phyloP scores from a whole-genome alignment of 1,284 basidiomycete genomes.

The Trametes pubescens region DNA sequence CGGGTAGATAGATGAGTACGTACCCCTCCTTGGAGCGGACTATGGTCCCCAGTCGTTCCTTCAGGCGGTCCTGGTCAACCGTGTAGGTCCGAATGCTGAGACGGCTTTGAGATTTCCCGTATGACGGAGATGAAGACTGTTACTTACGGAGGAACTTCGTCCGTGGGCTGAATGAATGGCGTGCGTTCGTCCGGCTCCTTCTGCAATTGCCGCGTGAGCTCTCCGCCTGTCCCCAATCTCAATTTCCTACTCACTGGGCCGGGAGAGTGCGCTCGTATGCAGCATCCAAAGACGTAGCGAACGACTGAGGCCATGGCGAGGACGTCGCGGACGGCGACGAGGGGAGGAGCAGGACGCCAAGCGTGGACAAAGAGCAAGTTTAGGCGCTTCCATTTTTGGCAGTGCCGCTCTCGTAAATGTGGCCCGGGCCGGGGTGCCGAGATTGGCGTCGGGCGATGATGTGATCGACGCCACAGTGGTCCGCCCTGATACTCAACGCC shows the following conservation, averaged over 20 bases:
- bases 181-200: constrained; percentile 42
- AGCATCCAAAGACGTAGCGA: constrained; percentile 38
- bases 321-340: constrained; percentile 22
- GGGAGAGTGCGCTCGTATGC: constrained; percentile 30
- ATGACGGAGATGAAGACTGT: not conserved
- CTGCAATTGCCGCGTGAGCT: constrained; percentile 21
- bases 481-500: constrained; percentile 27
- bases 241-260: constrained; percentile 23
- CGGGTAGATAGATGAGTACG: constrained; percentile 35
- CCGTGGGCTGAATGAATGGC: constrained; percentile 42
- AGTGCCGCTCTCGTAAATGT: constrained; percentile 18
- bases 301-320: constrained; percentile 39
- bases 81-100: constrained; percentile 37
- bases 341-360: constrained; percentile 6
- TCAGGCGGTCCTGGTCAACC: constrained; percentile 60
- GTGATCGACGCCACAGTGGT: constrained; percentile 12
- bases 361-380: constrained; percentile 25
- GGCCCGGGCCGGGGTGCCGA: constrained; percentile 5
- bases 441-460: not conserved
- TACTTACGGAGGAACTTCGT: constrained; percentile 36
- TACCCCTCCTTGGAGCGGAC: constrained; percentile 72
- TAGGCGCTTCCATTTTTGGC: constrained; percentile 27
- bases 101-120: not conserved
- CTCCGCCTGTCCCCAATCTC: not conserved
- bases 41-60: constrained; percentile 63